phyloP scores from a whole-genome alignment of 2,329 filamentous ascomycete species.

The Tolypocladium album region DNA sequence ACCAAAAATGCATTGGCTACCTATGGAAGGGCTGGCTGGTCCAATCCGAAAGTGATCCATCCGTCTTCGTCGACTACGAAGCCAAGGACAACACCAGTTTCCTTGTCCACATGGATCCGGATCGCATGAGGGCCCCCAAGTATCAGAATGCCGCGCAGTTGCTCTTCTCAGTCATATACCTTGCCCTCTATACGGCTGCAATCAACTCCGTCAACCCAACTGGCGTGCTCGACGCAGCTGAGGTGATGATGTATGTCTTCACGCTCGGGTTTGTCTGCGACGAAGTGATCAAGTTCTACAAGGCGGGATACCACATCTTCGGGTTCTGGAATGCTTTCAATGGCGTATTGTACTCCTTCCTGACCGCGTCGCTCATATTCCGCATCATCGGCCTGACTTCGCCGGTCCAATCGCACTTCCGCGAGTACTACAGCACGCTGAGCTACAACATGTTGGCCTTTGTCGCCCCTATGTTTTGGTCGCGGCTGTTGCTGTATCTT shows the following conservation, averaged over 20 bases:
- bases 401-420: conserved; percentile 27
- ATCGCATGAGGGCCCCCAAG: conserved; percentile 82
- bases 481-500: conserved; percentile 79
- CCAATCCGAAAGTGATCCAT: conserved; percentile 87
- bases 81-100: conserved; percentile 70
- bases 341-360: conserved; percentile 64
- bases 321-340: conserved; percentile 99
- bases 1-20: conserved; percentile 88
- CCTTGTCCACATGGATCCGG: conserved; percentile 77
- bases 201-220: conserved; percentile 88
- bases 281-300: conserved; percentile 82
- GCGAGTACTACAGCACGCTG: conserved; percentile 60
- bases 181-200: conserved; percentile 76
- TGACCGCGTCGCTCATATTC: conserved; percentile 67
- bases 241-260: conserved; percentile 80
- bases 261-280: conserved; percentile 86
- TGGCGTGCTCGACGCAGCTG: conserved; percentile 75
- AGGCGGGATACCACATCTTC: conserved; percentile 82
- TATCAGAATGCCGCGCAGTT: conserved; percentile 92
- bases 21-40: conserved; percentile 94
- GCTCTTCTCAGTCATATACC: conserved; percentile 70
- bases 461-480: conserved; percentile 94
- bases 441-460: conserved; percentile 95
- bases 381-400: conserved; percentile 70
- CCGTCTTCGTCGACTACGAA: conserved; percentile 81